Base-by-base conservation (phyloP, 345 rosid species). In the Anacardium occidentale region DNA sequence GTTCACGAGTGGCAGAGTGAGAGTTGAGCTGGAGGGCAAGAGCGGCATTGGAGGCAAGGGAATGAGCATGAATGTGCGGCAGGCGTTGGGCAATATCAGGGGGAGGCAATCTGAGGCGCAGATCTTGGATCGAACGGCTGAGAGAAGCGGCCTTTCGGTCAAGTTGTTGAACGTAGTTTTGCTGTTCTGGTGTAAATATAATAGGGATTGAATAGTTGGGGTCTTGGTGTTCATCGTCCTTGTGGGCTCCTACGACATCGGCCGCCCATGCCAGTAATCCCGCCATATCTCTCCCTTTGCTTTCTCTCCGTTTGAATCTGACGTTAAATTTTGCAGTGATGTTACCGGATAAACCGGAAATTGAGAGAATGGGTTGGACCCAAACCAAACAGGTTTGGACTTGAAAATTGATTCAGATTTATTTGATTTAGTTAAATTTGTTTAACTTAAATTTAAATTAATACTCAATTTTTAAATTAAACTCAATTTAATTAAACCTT, bases 1-100 rank as follows among this genome's bases (percentile, higher is more conserved):
- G 98, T 79, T 95, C 91, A 72, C 92, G 91, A 57, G 98, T 95
- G 74, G 99, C 79, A 48, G 98, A 89, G 78, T 94, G 98, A 72
- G 98, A 85, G 77, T 90, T 93, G 74, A 94, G 80, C 84, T 94
- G 98, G 74, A 88, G 91, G 63, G 97, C 91, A 64, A 94, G 88
- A 58, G 95, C 98, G 3, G 94, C 97, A 71, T 86, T 88, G 75
- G 97, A 95, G 50, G 98, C 98, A 72, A 95, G 83, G 52, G 98
- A 95, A 80, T 90, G 97, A 58, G 99, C 97, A 44, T 83, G 94
- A 53, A 94, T 91, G 80, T 90, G 89, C 74, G 97, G 98, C 34
- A 92, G 91, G 52, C 98, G 97, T 82, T 88, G 90, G 51, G 97
- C 82, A 80, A 92, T 89, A 65, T 92, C 97, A 20, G 89, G 87